These are phyloP conservation scores for Ceratocystis destructans DNA, from an alignment of 2,329 filamentous ascomycete species.

Conservation along the genomic window DNA sequence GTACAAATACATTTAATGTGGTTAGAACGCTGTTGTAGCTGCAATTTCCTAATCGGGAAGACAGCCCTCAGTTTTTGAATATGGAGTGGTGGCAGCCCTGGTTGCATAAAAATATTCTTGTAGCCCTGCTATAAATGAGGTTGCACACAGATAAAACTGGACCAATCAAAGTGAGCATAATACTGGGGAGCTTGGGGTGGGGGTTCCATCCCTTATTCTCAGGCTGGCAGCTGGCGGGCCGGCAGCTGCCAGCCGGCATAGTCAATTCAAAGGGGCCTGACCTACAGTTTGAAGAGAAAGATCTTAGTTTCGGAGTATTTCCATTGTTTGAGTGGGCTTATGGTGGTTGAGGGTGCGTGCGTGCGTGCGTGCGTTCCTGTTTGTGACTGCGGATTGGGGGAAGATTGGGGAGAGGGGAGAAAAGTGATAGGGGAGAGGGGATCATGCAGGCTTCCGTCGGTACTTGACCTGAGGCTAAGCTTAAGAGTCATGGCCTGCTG, in stretches of 20 bases:
- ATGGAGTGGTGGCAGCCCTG: no score
- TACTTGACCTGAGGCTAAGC: background rate
- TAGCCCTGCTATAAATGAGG: background rate
- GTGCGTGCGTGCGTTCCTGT: background rate
- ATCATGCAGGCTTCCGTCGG: conserved; percentile 2
- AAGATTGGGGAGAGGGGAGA: background rate
- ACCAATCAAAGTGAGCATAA: background rate
- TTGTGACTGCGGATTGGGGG: background rate
- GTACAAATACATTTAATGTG: no score
- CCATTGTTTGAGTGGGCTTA: background rate
- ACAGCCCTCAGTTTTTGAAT: no score
- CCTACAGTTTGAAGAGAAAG: background rate
- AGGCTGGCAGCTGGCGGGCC: background rate
- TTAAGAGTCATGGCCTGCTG: background rate
- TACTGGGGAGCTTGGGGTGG: background rate
- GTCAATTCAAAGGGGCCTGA: no score
- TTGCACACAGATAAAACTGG: background rate
- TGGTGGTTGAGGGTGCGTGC: background rate
- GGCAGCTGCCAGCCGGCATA: background rate
- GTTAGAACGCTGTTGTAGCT: no score
- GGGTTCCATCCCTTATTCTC: background rate
- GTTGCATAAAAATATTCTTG: background rate
- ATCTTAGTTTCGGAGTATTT: background rate
- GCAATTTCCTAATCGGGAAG: no score
- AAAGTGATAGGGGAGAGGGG: background rate